Evolutionary conservation across 805 yeast genomes (phyloP), one percentile per base, ranked within the genome.

Genomic region (Kockiozyma suomiensis): DNA sequence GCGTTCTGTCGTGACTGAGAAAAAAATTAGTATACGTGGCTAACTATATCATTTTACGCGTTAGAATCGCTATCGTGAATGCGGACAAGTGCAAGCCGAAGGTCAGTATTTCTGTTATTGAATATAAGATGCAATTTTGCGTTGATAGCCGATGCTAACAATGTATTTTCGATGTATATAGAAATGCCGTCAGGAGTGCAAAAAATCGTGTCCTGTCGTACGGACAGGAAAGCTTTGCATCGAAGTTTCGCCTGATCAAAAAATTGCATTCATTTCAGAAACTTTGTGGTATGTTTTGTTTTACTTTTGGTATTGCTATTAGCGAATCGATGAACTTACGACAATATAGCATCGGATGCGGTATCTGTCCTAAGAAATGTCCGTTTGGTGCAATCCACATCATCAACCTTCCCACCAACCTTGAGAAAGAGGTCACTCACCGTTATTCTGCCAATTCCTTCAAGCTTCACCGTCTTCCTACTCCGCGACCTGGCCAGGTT

Each of bases 401-500:
- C 73, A 94, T 94, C 79, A 94, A 94, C 73, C 81, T 94, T 74
- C 99, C 99, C 66, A 93, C 98, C 17, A 92, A 94, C 75, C 82
- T 94, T 73, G 98, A 93, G 56, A 78, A 81, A 50, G 93, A 94
- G 75, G 96, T 92, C 58, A 91, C 98, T 40, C 98, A 94, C 76
- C 85, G 99, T 80, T 94, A 94, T 76, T 90, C 97, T 50, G 99
- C 98, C 56, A 94, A 94, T 76, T 90, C 97, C 57, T 94, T 94
- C 85, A 94, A 94, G 76, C 82, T 94, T 72, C 99, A 94, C 76
- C 84, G 99, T 76, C 81, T 94, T 71, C 99, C 99, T 26, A 92
- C 96, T 58, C 99, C 99, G 65, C 88, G 99, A 78, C 98, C 99
- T 1, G 98, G 98, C 62, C 99, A 94, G 78, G 99, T 94, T 32